Evolutionary conservation across 305 asterid species (phyloP), one percentile per base, ranked within the genome.

Genomic region (Rubia balearica): DNA sequence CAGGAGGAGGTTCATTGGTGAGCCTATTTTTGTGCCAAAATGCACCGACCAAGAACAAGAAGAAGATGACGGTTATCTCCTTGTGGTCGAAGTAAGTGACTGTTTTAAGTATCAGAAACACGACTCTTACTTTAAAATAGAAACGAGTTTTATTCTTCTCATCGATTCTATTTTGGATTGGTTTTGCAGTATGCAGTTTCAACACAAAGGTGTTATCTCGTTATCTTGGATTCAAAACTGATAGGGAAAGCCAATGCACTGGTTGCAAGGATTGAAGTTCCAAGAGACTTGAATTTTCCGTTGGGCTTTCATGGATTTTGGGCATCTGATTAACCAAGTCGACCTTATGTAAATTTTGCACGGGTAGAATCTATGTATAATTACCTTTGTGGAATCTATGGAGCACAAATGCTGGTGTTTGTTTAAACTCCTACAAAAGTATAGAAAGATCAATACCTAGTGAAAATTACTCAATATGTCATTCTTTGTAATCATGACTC

Each of bases 241-340:
- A 83, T 89, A 4, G 97, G 95, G 62, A 73, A 80, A 74, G 78
- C 71, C 46, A 81, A 82, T 80, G 89, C 82, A 45, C 30, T 90
- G 17, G 89, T 93, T 68, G 89, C 97, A 22, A 84, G 96, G 42
- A 82, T 84, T 82, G 94, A 89, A 84, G 97, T 90, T 11, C 96
- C 98, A 0, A 85, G 83, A 76, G 83, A 88, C 73, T 73, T 90
- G 82, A 89, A 85, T 82, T 93, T 90, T 65, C 94, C 97, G 66
- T 84, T 93, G 7, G 98, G 98, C 14, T 93, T 93, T 79, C 97
- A 93, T 80, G 97, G 96, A 66, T 88, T 93, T 75, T 90, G 97
- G 96, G 91, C 90, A 51, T 87, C 91, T 21, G 57, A 56, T 13
- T 21, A 11, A 33, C 49, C 43, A 57, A 64, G 0, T 22, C 43